Evolutionary conservation across 2,329 filamentous ascomycete genomes (phyloP).

Genomic region (Arachnopeziza araneosa): DNA sequence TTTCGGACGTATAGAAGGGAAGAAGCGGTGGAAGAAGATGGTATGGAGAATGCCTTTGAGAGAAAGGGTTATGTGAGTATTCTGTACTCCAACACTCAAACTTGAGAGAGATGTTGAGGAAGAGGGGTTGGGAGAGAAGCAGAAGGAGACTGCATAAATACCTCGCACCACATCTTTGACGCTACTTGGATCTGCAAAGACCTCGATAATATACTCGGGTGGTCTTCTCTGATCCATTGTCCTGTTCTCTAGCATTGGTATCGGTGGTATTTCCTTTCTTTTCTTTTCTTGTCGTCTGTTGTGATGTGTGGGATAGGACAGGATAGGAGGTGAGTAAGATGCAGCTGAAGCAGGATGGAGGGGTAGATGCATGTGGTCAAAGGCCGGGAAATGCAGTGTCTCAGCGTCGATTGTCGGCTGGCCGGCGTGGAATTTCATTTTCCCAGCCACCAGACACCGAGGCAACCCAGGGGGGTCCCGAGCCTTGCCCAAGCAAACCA

Average conservation of each 20-base stretch:
- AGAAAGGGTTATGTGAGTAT: conserved; percentile 3
- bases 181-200: conserved; percentile 84
- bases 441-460: not conserved
- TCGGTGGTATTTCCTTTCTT: not conserved
- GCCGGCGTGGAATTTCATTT: not conserved
- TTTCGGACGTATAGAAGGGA: conserved; percentile 75
- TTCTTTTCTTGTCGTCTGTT: not conserved
- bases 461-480: not conserved
- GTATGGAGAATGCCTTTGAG: conserved; percentile 79
- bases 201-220: conserved; percentile 88
- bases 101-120: not conserved
- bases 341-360: conserved; percentile 11
- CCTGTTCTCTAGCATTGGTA: conserved; percentile 13
- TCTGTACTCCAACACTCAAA: not conserved
- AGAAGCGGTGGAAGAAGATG: conserved; percentile 98
- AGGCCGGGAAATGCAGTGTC: not conserved
- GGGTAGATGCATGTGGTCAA: conserved; percentile 13
- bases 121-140: not conserved
- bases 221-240: conserved; percentile 60
- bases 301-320: not conserved
- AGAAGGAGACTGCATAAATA: conserved; percentile 33
- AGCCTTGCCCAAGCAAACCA: not conserved
- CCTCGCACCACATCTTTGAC: conserved; percentile 93
- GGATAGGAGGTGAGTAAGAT: not conserved
- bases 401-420: not conserved